Evolutionary conservation across 176 grass and related monocot species (phyloP).

Genomic region (Aegilops longissima): DNA sequence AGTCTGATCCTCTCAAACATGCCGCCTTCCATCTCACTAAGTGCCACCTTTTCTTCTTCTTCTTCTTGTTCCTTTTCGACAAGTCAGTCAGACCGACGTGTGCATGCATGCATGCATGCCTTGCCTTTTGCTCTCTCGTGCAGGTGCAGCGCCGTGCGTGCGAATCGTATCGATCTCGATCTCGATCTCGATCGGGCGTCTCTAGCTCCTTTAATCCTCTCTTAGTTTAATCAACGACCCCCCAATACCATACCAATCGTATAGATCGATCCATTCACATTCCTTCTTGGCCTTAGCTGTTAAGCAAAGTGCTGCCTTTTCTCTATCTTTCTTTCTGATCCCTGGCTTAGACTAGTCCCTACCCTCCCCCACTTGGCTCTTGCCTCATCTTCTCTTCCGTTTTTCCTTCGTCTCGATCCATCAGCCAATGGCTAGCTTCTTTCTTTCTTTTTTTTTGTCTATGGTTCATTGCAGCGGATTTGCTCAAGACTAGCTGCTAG

Average conservation of each 20-base stretch:
- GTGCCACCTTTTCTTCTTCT: not conserved
- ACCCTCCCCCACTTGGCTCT: not conserved
- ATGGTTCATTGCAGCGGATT: not conserved
- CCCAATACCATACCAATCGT: no score
- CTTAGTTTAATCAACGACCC: not conserved
- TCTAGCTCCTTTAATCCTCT: not conserved
- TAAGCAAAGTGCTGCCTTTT: slow-evolving; percentile 32
- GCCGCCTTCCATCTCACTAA: no score
- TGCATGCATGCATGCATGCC: slow-evolving; percentile 14
- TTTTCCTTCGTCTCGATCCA: not conserved
- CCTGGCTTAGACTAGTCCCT: not conserved
- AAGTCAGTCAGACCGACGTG: not conserved
- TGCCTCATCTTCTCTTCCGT: not conserved
- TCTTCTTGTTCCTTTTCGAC: not conserved
- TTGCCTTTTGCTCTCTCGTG: not conserved
- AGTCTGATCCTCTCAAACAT: no score
- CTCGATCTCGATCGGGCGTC: not conserved
- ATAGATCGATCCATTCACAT: not conserved
- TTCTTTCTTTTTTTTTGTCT: not conserved
- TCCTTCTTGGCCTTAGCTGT: slow-evolving; percentile 39
- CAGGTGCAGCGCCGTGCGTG: not conserved
- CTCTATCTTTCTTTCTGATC: not conserved
- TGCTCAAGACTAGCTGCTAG: not conserved
- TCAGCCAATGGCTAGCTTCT: not conserved
- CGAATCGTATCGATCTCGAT: not conserved